Conservation (phyloP, 2,329 filamentous ascomycete genomes). For the Venturia carpophila region DNA sequence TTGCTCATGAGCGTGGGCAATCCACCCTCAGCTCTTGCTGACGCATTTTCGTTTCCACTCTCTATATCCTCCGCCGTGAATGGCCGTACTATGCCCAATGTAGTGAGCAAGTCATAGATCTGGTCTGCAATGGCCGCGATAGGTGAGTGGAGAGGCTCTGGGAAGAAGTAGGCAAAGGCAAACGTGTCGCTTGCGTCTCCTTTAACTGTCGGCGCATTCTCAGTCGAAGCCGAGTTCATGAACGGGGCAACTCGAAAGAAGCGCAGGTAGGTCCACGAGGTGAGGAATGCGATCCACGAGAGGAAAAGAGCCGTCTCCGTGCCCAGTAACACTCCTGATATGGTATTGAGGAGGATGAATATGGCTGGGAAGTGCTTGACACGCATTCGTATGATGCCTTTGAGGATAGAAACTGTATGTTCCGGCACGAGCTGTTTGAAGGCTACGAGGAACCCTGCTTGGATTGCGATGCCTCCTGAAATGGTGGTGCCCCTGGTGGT, state of each 20-base stretch:
- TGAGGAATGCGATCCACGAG: constrained; percentile 71
- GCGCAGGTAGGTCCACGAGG: constrained; percentile 90
- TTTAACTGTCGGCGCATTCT: constrained; percentile 45
- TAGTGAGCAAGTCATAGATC: constrained; percentile 62
- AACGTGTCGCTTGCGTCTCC: constrained; percentile 96
- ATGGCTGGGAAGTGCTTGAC: constrained; percentile 74
- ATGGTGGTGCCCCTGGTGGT: constrained; percentile 60
- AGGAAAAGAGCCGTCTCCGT: constrained; percentile 74
- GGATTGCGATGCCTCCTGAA: constrained; percentile 79
- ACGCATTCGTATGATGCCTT: constrained; percentile 78
- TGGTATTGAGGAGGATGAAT: constrained; percentile 62
- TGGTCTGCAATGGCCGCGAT: constrained; percentile 29
- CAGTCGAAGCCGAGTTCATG: constrained; percentile 44
- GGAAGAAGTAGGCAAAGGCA: constrained; percentile 92
- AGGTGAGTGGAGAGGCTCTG: constrained; percentile 69
- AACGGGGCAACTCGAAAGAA: constrained; percentile 77
- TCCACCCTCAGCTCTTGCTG: constrained; percentile 53
- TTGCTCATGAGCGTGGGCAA: constrained; percentile 52
- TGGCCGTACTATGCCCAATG: constrained; percentile 70
- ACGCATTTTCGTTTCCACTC: constrained; percentile 62
- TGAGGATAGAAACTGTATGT: constrained; percentile 91
- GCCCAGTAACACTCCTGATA: constrained; percentile 56
- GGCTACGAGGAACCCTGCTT: constrained; percentile 88
- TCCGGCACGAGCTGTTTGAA: constrained; percentile 97
- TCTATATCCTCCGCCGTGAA: constrained; percentile 77